These are phyloP conservation scores for Venturia aucupariae DNA, from an alignment of 2,329 filamentous ascomycete genomes.

Conservation along the genomic window DNA sequence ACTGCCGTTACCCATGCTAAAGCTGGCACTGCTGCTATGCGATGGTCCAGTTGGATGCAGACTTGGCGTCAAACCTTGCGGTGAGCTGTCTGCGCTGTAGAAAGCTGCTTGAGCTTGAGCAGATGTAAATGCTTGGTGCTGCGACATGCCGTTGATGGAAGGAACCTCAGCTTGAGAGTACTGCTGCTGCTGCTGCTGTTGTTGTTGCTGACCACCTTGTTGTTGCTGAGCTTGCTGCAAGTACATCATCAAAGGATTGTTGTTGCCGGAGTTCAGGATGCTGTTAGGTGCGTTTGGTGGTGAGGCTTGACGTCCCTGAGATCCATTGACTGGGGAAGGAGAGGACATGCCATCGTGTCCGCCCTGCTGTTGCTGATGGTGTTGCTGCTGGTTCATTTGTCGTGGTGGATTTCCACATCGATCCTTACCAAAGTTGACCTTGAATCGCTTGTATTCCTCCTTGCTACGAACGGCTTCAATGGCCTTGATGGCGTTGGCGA, in stretches of 20 bases:
- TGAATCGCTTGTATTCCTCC: slow-evolving; percentile 96
- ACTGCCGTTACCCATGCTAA: slow-evolving; percentile 38
- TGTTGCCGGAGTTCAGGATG: slow-evolving; percentile 68
- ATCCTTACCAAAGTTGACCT: slow-evolving; percentile 99
- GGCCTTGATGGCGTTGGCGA: slow-evolving; percentile 98
- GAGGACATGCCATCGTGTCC: slow-evolving; percentile 47
- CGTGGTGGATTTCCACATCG: slow-evolving; percentile 93
- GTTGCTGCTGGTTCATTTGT: slow-evolving; percentile 54
- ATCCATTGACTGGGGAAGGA: slow-evolving; percentile 48
- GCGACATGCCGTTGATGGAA: slow-evolving; percentile 22
- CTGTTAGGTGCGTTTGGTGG: slow-evolving; percentile 62
- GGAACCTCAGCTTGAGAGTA: slow-evolving; percentile 31
- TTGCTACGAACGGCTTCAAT: slow-evolving; percentile 92
- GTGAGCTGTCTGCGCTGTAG: slow-evolving; percentile 48
- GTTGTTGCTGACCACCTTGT: slow-evolving; percentile 29
- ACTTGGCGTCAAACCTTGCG: slow-evolving; percentile 11
- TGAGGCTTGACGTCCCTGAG: slow-evolving; percentile 50
- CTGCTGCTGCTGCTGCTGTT: slow-evolving; percentile 34
- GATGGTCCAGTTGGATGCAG: slow-evolving; percentile 49
- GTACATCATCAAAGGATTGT: slow-evolving; percentile 90
- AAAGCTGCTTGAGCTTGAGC: slow-evolving; percentile 79
- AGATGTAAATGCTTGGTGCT: slow-evolving; percentile 52
- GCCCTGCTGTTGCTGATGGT: slow-evolving; percentile 59
- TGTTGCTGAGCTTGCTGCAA: slow-evolving; percentile 67
- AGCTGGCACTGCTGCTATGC: slow-evolving; percentile 43